These are phyloP conservation scores for Hanseniaspora occidentalis DNA, from an alignment of 805 yeast genomes.

Conservation along the genomic window DNA sequence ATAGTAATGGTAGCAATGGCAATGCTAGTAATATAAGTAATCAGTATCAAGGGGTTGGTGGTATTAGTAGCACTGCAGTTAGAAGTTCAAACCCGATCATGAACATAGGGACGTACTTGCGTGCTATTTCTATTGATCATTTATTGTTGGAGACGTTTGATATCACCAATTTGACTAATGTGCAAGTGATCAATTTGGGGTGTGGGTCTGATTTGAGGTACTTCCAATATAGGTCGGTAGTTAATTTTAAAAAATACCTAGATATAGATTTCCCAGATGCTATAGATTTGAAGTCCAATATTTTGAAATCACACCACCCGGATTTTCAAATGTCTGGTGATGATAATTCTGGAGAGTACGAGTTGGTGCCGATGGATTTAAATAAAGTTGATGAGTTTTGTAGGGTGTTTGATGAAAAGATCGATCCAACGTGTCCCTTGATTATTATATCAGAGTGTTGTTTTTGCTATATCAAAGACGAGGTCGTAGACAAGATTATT, in stretches of 20 bases:
- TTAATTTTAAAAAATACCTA: conserved; percentile 23
- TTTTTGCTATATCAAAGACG: conserved; percentile 37
- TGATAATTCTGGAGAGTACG: conserved; percentile 14
- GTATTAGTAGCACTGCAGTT: too few relatives aligned
- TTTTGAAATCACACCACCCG: not conserved
- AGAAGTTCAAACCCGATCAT: conserved; percentile 44
- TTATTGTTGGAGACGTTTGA: conserved; percentile 26
- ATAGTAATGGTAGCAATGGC: too few relatives aligned
- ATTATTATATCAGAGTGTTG: conserved; percentile 46
- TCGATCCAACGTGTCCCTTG: conserved; percentile 28
- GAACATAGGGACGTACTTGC: conserved; percentile 56
- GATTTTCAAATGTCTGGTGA: not conserved
- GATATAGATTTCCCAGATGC: conserved; percentile 43
- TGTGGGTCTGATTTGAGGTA: conserved; percentile 55
- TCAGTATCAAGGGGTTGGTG: too few relatives aligned
- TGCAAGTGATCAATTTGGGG: conserved; percentile 52
- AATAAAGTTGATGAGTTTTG: conserved; percentile 19
- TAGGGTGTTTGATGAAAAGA: conserved; percentile 11
- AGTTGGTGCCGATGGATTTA: conserved; percentile 25
- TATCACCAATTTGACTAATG: conserved; percentile 5
- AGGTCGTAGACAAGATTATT: conserved; percentile 29
- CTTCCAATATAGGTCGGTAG: conserved; percentile 18
- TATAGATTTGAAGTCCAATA: conserved; percentile 28
- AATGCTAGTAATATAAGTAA: too few relatives aligned
- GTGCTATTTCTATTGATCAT: conserved; percentile 42